Evolutionary conservation across 192 early-diverging fungal genomes (phyloP), one percentile per base, ranked within the genome.

Genomic region (Coemansia reversa): DNA sequence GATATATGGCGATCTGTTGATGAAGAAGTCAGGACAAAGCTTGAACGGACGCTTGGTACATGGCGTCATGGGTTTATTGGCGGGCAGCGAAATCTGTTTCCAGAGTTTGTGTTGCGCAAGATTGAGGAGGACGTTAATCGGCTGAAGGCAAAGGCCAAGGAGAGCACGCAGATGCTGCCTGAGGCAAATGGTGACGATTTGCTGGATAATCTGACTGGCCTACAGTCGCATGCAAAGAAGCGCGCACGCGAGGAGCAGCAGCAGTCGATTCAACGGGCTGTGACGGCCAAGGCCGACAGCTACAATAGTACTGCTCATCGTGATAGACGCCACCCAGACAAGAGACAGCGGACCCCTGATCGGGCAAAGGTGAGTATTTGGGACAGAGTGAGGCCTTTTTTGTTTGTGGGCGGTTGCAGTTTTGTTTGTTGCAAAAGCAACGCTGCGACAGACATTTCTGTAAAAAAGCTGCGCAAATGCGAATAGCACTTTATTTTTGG

Each of bases 21-120:
- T 60, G 62, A 74, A 14, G 63, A 74, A 24, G 89, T 91, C 49
- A 84, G 82, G 75, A 63, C 76, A 27, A 84, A 89, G 56, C 89
- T 98, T 76, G 85, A 90, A 55, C 85, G 87, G 32, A 81, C 96
- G 4, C 69, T 96, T 32, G 72, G 70, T 6, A 96, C 95, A 1
- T 98, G 96, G 96, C 89, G 87, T 66, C 72, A 76, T 58, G 82
- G 87, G 23, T 91, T 85, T 65, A 55, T 69, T 19, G 76, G 76
- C 42, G 76, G 76, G 25, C 27, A 49, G 19, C 51, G 33, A 35
- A 62, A 79, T 29, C 29, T 73, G 58, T 79, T 79, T 33, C 76
- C 70, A 4, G 70, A 72, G 58, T 79, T 79, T 79, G 76, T 79
- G 50, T 30, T 79, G 60, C 63, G 67, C 20, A 69, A 73, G 33